Base-by-base conservation (phyloP, 805 yeast species). In the Kodamaea sagamina region DNA sequence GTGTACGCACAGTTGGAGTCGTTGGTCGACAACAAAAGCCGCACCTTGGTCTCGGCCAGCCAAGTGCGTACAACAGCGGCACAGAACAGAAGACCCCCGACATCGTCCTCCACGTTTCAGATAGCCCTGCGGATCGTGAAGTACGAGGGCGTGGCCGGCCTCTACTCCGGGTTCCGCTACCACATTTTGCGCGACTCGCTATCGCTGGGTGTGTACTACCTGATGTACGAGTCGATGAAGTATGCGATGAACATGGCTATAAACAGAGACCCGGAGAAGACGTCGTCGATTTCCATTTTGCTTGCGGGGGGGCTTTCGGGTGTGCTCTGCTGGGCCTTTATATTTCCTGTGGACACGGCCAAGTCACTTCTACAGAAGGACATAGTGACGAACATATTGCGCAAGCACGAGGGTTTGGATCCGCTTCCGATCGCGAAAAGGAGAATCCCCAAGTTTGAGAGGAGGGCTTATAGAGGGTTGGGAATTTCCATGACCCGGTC, bases 291-390 rank as follows among this genome's bases (percentile, higher is more conserved):
- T 11, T 54, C 65, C 39, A 69, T 53, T 44, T 65, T 52, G 40
- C 42, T 82, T 2, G 85, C 92, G 0, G 96, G 95, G n/a, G 95
- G 89, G 0, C 49, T 81, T 17, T 79, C 93, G 3, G 96, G 96
- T 2, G 75, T 83, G 12, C 63, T 84, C 12, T 75, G 89, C 39
- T 87, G 95, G 95, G 63, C 80, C 2, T 61, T 80, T 0, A 82
- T 87, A 3, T 89, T 84, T 64, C 95, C 96, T 3, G 58, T 88
- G 8, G 96, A 88, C 60, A 88, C 96, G 0, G 71, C 84, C 46
- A 88, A 89, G 58, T 79, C 90, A 1, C 72, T 83, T 44, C 74
- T 79, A 34, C 96, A 88, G 56, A 77, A 84, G 45, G 92, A 87
- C 53, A 71, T 84, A 4, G 84, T 87, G 18, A 71, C 83, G 22